phyloP scores from a whole-genome alignment of 331 rosid species.

The Malus hybrid region DNA sequence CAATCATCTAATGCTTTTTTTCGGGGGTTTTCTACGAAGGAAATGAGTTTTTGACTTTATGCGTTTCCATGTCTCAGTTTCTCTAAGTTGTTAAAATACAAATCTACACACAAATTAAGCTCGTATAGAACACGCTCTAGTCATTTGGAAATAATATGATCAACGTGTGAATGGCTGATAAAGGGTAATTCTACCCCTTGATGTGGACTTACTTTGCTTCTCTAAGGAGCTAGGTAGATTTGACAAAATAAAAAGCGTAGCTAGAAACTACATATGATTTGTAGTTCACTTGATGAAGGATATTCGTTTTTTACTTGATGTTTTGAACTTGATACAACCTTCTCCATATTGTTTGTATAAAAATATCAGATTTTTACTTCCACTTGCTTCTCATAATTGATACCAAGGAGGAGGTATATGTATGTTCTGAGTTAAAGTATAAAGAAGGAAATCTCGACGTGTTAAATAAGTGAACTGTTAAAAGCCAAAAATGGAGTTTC shows the following conservation, averaged over 20 bases:
- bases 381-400: background rate
- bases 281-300: background rate
- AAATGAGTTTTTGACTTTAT: conserved; percentile 44
- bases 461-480: background rate
- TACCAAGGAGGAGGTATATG: background rate
- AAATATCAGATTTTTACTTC: too few relatives aligned
- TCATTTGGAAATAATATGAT: background rate
- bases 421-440: background rate
- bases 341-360: background rate
- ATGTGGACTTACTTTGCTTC: background rate
- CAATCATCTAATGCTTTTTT: conserved; percentile 9
- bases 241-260: background rate
- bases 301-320: background rate
- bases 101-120: background rate
- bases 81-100: conserved; percentile 10
- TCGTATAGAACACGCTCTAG: conserved; percentile 8
- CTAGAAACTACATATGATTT: background rate
- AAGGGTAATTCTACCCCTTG: background rate
- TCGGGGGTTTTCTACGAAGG: conserved; percentile 11
- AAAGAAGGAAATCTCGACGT: background rate
- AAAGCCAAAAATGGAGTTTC: too few relatives aligned
- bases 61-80: conserved; percentile 1
- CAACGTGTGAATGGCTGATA: background rate
- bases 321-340: background rate
- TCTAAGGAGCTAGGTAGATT: background rate